Percentiles rank a stretch among this genome's conserved stretches.
Conservation (phyloP, 2,329 filamentous ascomycete genomes). For the Xylaria multiplex region DNA sequence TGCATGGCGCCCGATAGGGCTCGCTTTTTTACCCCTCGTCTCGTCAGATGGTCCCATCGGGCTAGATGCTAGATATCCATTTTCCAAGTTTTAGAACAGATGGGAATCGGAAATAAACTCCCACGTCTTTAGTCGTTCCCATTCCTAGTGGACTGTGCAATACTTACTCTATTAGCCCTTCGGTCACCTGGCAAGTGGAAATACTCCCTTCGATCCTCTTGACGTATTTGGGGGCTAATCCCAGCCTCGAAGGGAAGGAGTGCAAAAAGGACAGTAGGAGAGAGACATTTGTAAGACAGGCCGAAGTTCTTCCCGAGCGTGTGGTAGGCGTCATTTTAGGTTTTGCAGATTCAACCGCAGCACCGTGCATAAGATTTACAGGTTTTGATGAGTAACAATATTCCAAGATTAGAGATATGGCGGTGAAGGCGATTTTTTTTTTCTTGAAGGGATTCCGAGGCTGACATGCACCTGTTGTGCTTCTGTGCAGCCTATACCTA, state of each 20-base stretch:
- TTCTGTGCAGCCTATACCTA: constrained; percentile 13
- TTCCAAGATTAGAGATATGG: constrained; percentile 2
- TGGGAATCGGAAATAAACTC: constrained; percentile 2
- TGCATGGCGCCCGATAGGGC: constrained; percentile 30
- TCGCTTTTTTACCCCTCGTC: constrained; percentile 25
- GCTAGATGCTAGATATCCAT: constrained; percentile 12
- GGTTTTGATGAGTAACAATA: constrained; percentile 5
- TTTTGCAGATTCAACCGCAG: constrained; percentile 4
- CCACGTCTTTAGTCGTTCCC: constrained; percentile 1
- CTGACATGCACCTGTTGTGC: constrained; percentile 21
- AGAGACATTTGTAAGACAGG: constrained; percentile 5
- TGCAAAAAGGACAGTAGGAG: neutral
- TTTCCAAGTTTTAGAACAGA: constrained; percentile 1
- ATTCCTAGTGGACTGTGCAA: constrained; percentile 8
- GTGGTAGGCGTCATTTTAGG: neutral
- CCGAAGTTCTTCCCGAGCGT: neutral
- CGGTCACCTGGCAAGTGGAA: constrained; percentile 28
- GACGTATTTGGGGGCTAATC: constrained; percentile 3
- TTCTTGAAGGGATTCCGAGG: constrained; percentile 12
- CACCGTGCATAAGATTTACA: constrained; percentile 22
- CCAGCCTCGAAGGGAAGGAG: constrained; percentile 4
- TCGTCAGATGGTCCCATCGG: constrained; percentile 27
- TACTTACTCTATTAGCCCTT: constrained; percentile 12
- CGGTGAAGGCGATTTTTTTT: constrained; percentile 20
- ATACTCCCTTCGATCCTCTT: constrained; percentile 3